Evolutionary conservation across 345 rosid genomes (phyloP).

Genomic region (Eucalyptus paniculata): DNA sequence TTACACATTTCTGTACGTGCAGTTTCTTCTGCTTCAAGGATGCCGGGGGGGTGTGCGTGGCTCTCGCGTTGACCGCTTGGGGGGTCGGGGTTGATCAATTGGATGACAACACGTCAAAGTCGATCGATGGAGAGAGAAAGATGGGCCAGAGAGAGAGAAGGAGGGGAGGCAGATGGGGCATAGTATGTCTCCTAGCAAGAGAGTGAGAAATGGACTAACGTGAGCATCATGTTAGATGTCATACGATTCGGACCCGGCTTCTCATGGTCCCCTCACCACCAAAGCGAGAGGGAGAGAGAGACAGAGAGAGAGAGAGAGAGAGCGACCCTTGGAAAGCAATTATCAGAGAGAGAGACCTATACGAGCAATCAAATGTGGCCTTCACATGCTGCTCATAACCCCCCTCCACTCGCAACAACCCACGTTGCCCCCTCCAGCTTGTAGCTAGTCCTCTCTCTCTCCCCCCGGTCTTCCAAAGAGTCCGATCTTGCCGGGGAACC

Average conservation of each 20-base stretch:
- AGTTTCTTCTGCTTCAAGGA: neutral
- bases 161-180: constrained; percentile 11
- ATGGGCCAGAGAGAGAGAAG: neutral
- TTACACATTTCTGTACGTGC: neutral
- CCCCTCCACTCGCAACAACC: neutral
- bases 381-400: neutral
- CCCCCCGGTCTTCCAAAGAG: neutral
- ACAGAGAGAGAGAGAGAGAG: neutral
- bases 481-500: neutral
- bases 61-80: neutral
- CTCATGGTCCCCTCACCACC: neutral
- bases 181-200: constrained; percentile 33
- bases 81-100: neutral
- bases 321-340: neutral
- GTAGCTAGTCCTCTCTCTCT: neutral
- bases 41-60: neutral
- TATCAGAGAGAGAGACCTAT: neutral
- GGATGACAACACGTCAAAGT: neutral
- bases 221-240: constrained; percentile 37
- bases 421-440: neutral
- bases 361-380: neutral
- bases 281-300: neutral
- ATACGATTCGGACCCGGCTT: neutral
- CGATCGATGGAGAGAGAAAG: neutral
- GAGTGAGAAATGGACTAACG: constrained; percentile 32